Conservation (phyloP, 2,329 filamentous ascomycete genomes). For the Trichophyton benhamiae region DNA sequence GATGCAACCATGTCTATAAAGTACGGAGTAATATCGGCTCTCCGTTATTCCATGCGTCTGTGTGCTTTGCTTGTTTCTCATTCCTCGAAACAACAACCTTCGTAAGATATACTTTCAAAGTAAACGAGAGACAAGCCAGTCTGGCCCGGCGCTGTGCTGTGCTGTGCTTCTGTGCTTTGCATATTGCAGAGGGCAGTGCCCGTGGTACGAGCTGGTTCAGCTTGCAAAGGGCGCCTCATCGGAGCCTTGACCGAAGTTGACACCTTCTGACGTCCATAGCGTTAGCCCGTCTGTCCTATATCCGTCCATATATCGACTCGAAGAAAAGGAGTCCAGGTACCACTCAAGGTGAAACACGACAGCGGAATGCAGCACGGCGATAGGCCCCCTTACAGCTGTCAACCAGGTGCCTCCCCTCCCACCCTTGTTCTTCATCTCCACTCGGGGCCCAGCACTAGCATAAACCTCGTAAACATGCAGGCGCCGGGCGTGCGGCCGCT, state of each 20-base stretch:
- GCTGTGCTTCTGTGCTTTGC: no score
- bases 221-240: neutral
- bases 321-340: neutral
- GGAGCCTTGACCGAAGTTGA: neutral
- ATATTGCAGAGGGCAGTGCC: no score
- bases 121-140: neutral
- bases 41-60: neutral
- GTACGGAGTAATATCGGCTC: neutral
- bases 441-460: neutral
- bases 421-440: neutral
- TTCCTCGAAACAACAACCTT: neutral
- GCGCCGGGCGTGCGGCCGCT: neutral
- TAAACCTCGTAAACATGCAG: neutral
- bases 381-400: neutral
- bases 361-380: neutral
- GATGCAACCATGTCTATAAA: neutral
- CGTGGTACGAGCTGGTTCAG: neutral
- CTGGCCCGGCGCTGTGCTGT: neutral
- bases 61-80: neutral
- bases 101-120: neutral
- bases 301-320: neutral
- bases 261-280: neutral
- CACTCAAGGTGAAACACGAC: conserved; percentile 3
- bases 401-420: neutral
- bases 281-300: neutral